These are phyloP conservation scores for Penium margaritaceum DNA, from an alignment of 139 green algal genomes.

Conservation along the genomic window DNA sequence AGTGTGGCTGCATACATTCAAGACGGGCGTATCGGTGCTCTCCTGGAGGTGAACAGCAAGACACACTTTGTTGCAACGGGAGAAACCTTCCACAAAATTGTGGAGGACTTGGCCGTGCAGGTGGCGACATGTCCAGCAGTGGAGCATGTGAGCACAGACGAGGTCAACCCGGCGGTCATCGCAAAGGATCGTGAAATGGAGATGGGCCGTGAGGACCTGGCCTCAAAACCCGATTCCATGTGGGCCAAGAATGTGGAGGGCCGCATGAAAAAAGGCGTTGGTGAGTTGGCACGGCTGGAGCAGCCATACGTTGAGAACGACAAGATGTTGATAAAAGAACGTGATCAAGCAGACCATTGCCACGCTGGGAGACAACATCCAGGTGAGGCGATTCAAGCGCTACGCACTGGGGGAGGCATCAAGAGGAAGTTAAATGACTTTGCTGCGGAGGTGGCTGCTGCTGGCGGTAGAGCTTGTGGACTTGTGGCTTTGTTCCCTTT, in stretches of 20 bases:
- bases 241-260: constrained; percentile 91
- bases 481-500: too few species aligned
- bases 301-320: constrained; percentile 89
- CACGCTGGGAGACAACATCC: constrained; percentile 74
- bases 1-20: too few species aligned
- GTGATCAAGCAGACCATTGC: constrained; percentile 83
- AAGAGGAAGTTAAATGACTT: constrained; percentile 89
- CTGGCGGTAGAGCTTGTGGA: too few species aligned
- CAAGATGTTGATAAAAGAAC: constrained; percentile 78
- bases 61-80: too few species aligned
- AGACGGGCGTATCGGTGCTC: too few species aligned
- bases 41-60: too few species aligned
- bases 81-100: too few species aligned
- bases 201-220: constrained; percentile 89
- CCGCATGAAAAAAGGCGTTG: constrained; percentile 78
- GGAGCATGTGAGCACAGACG: constrained; percentile 61
- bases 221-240: constrained; percentile 89
- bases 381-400: constrained; percentile 65
- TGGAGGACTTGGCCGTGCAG: constrained; percentile 64
- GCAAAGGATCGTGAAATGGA: constrained; percentile 81
- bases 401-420: constrained; percentile 89
- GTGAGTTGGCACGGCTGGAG: constrained; percentile 73
- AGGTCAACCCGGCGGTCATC: constrained; percentile 70
- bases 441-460: constrained; percentile 82
- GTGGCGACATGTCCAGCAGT: constrained; percentile 45